A percentile compares a stretch with the other conserved stretches of the same genome.
Conservation (phyloP, 805 yeast genomes). For the Saccharomycopsis fermentans region DNA sequence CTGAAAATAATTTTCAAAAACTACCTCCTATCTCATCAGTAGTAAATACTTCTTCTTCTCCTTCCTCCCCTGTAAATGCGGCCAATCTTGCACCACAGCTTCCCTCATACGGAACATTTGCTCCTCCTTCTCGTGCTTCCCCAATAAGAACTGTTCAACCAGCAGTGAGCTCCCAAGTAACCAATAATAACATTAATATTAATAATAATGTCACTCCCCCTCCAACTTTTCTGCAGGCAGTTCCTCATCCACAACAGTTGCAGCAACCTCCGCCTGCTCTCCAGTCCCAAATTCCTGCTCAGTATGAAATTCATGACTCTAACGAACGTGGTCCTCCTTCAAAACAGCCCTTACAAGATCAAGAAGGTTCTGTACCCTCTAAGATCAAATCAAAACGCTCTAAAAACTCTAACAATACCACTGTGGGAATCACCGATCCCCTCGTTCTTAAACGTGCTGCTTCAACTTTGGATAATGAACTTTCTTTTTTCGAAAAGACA, state of each 20-base stretch:
- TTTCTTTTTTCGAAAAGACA: conserved; percentile 84
- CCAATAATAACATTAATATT: too few species aligned
- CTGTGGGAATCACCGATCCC: not conserved
- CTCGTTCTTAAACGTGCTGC: not conserved
- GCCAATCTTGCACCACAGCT: conserved; percentile 22
- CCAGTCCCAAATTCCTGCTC: not conserved
- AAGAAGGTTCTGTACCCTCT: not conserved
- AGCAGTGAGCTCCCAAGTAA: not conserved
- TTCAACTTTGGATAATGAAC: conserved; percentile 60
- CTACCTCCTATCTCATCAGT: not conserved
- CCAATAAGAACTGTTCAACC: not conserved
- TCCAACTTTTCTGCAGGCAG: not conserved
- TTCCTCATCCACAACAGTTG: not conserved
- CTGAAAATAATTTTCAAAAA: not conserved
- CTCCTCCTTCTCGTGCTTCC: conserved; percentile 24
- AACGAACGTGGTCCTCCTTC: conserved; percentile 5
- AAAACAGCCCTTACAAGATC: not conserved
- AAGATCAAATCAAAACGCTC: not conserved
- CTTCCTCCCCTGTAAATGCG: conserved; percentile 30
- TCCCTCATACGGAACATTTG: conserved; percentile 19
- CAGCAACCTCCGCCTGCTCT: not conserved
- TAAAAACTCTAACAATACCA: not conserved
- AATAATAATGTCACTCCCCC: not conserved
- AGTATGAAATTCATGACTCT: not conserved
- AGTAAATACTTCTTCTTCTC: conserved; percentile 37